Evolutionary conservation across 2,329 filamentous ascomycete genomes (phyloP), one percentile per base, ranked within the genome.

Genomic region (Paecilomyces niveus): DNA sequence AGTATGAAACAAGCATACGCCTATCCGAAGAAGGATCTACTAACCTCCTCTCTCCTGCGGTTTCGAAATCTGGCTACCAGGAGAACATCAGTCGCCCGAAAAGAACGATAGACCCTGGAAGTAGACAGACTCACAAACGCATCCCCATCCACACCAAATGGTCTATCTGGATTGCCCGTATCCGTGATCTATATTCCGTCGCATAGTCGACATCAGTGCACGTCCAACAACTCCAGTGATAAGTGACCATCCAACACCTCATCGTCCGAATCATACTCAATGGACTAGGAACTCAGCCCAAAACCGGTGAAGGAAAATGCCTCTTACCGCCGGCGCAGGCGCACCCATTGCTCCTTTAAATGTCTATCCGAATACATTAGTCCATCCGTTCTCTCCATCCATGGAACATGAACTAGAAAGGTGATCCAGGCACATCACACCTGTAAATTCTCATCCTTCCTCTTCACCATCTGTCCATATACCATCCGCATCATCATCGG

Each of bases 101-200:
- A 24, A 45, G 49, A 35, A 53, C 52, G 3, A 29, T 32, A 24
- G 15, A 15, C 57, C 35, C 9, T 2, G 18, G 7, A 10, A 21
- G 21, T 7, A 56, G 9, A 3, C 6, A 6, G 35, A 61, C 61
- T 53, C 53, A 68, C 65, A 58, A 68, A 68, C 9, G 63, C 64
- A 58, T 67, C 57, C n/a, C 65, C 65, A 15, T 64, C 58, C 24
- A 68, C 66, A 3, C 56, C 59, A 58, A 58, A 68, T n/a, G 65
- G 66, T 33, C 65, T 61, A 31, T 60, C 57, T 2, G 59, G 6
- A 52, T 67, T 58, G 3, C 61, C 64, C 1, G 65, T 66, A 18
- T 60, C 24, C 2, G 55, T 64, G 49, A 68, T 61, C 50, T 52
- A 29, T 52, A 29, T 26, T 3, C 10, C 13, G 10, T 21, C 6